phyloP scores from a whole-genome alignment of 2,329 filamentous ascomycete genomes.

The Canariomyces notabilis region DNA sequence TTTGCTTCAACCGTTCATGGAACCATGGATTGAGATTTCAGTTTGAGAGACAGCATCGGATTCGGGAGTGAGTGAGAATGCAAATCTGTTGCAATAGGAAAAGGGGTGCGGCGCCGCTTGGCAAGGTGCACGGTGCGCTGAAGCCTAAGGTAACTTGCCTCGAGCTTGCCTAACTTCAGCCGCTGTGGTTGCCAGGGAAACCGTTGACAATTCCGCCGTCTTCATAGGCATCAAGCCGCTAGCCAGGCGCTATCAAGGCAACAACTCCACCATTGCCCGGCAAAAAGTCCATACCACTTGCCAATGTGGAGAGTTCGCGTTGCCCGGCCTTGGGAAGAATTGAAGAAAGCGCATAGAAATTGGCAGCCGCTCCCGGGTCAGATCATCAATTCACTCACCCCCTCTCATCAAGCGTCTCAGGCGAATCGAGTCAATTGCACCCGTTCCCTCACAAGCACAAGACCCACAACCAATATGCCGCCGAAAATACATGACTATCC shows the following conservation, averaged over 20 bases:
- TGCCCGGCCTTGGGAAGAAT: not conserved
- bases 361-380: not conserved
- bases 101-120: too few species aligned
- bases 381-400: not conserved
- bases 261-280: not conserved
- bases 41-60: too few species aligned
- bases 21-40: too few species aligned
- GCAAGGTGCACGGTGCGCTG: too few species aligned
- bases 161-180: too few species aligned
- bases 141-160: not conserved
- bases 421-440: too few species aligned
- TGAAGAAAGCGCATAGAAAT: not conserved
- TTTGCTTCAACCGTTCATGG: too few species aligned
- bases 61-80: too few species aligned
- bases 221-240: not conserved
- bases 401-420: too few species aligned
- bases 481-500: conserved; percentile 10
- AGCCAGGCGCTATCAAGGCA: not conserved
- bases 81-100: too few species aligned
- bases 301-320: too few species aligned
- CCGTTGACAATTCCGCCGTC: not conserved
- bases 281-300: not conserved
- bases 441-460: too few species aligned
- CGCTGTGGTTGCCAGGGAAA: not conserved
- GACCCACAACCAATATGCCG: not conserved